Evolutionary conservation across 805 yeast species (phyloP).

Genomic region (Metschnikowia peoriensis): DNA sequence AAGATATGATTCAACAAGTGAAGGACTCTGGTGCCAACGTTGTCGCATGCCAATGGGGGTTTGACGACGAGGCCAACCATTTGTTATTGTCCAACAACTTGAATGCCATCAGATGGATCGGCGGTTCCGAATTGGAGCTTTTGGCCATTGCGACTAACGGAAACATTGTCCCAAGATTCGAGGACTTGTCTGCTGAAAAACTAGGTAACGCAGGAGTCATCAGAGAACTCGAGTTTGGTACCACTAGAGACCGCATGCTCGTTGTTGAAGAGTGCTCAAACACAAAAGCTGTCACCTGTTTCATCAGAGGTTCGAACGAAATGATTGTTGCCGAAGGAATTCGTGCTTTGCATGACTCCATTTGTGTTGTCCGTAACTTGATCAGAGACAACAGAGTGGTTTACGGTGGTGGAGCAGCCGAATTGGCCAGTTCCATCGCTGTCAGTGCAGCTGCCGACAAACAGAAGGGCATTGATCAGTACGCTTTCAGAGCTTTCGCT

Average conservation of each 20-base stretch:
- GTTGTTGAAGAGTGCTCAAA: slow-evolving; percentile 88
- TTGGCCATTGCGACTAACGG: slow-evolving; percentile 98
- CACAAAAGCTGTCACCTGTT: slow-evolving; percentile 86
- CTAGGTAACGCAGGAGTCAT: slow-evolving; percentile 86
- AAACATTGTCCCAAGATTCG: slow-evolving; percentile 95
- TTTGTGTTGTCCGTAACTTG: slow-evolving; percentile 95
- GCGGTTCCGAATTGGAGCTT: slow-evolving; percentile 93
- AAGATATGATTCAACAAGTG: slow-evolving; percentile 83
- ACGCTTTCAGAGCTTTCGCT: slow-evolving; percentile 94
- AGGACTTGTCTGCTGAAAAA: slow-evolving; percentile 78
- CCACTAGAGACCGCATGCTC: slow-evolving; percentile 94
- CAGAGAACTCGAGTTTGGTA: slow-evolving; percentile 89
- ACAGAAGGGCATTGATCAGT: slow-evolving; percentile 94
- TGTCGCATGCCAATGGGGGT: slow-evolving; percentile 99
- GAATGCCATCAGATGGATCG: slow-evolving; percentile 99
- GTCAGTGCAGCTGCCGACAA: slow-evolving; percentile 89
- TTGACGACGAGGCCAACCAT: slow-evolving; percentile 98
- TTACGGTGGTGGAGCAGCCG: slow-evolving; percentile 99
- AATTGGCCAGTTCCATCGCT: slow-evolving; percentile 87
- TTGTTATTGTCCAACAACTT: slow-evolving; percentile 79
- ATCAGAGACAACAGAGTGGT: slow-evolving; percentile 90
- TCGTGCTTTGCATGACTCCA: slow-evolving; percentile 93
- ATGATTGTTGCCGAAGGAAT: slow-evolving; percentile 98
- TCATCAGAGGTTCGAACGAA: slow-evolving; percentile 92
- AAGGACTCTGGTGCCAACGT: slow-evolving; percentile 91